Base-by-base conservation (phyloP, 2,329 filamentous ascomycete genomes). In the Mycosphaerella arachidis region DNA sequence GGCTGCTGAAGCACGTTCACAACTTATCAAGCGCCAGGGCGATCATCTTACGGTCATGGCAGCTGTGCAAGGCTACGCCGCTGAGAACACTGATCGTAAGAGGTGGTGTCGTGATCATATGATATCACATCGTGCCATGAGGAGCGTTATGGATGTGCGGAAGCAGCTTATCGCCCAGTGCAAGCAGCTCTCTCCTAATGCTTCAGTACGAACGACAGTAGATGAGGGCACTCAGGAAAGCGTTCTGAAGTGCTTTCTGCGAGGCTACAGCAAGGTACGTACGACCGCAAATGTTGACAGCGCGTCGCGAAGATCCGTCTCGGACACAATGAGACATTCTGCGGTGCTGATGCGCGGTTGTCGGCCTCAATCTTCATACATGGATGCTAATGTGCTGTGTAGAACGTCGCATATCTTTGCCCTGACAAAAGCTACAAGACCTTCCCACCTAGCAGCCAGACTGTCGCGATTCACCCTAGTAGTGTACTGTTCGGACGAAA, bases 111-210 rank as follows among this genome's bases (percentile, higher is more conserved):
- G 82, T 59, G 77, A 77, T 62, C 83, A 85, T 64, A 77, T 84
- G 62, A 81, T 87, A 10, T 84, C 79, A 1, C 85, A 87, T 65
- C 79, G 85, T 43, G 84, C 85, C 3, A 87, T 88, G 85, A 82
- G 84, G 65, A 82, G 81, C 16, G 84, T 86, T 3, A 85, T 87
- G 83, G 83, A 86, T 63, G 81, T 86, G 52, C 80, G 84, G 57
- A 86, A 86, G 68, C 84, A 86, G 72, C 77, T 86, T n/a, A 77
- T 76, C 20, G 72, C 78, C 3, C 83, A 85, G 68, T 85, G 82
- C 67, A 78, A 77, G 55, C 74, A 77, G 54, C 76, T 81, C 8
- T 79, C 80, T 53, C 66, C 77, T 0, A 59, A 73, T 27, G 59
- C 62, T 4, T 60, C 63, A 1, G 43, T 60, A n/a, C 50, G 63